These are phyloP conservation scores for Aschersonia sp. DNA, from an alignment of 2,329 filamentous ascomycete genomes.

Conservation along the genomic window DNA sequence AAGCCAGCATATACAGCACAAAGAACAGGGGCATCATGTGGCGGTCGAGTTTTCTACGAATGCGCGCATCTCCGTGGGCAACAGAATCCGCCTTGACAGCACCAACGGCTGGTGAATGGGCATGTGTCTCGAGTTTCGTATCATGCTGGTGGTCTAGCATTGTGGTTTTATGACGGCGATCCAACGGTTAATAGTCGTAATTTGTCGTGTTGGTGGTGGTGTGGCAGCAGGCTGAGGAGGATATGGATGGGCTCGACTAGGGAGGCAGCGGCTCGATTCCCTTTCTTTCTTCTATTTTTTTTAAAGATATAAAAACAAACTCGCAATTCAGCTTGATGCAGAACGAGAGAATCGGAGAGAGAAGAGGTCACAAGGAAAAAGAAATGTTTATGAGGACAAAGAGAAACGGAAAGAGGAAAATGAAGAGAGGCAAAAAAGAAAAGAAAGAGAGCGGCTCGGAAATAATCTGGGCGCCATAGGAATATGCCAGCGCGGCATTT, in stretches of 20 bases:
- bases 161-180: background rate
- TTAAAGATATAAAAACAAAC: background rate
- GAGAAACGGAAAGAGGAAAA: background rate
- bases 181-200: background rate
- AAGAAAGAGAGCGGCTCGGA: background rate
- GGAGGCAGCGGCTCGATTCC: background rate
- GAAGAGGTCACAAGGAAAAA: too few relatives aligned
- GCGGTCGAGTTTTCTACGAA: conserved; percentile 1
- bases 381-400: background rate
- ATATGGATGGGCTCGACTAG: too few relatives aligned
- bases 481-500: too few relatives aligned
- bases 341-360: too few relatives aligned
- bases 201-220: background rate
- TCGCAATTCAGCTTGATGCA: too few relatives aligned
- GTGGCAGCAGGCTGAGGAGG: too few relatives aligned
- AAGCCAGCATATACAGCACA: conserved; percentile 1
- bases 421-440: background rate
- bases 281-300: background rate
- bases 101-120: background rate
- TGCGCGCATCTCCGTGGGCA: background rate
- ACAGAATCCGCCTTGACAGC: background rate
- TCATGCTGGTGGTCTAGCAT: background rate
- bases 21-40: conserved; percentile 2
- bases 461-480: background rate
- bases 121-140: background rate